These are phyloP conservation scores for Debaryomyces psychrophilus DNA, from an alignment of 1,139 yeast genomes.

Conservation along the genomic window DNA sequence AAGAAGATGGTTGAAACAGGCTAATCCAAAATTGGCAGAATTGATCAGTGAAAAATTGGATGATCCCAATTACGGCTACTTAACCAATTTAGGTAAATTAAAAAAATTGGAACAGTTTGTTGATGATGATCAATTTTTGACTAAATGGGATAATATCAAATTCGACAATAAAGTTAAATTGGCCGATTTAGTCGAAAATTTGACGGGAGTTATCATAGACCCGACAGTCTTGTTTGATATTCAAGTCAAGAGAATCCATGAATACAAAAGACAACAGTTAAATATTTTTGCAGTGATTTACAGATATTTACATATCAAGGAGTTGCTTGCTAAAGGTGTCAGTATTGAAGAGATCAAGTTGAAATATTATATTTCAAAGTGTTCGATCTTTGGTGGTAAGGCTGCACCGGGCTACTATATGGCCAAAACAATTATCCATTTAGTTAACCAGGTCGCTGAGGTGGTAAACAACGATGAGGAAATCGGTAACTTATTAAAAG, in stretches of 20 bases:
- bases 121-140: constrained; percentile 69
- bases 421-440: constrained; percentile 88
- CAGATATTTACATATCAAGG: constrained; percentile 77
- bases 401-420: constrained; percentile 97
- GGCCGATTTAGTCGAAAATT: constrained; percentile 67
- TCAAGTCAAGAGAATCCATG: constrained; percentile 94
- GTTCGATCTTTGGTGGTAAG: constrained; percentile 87
- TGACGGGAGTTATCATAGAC: constrained; percentile 71
- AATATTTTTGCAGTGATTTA: constrained; percentile 87
- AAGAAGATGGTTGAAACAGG: constrained; percentile 94
- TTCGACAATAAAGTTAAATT: constrained; percentile 67
- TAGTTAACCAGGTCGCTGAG: constrained; percentile 78
- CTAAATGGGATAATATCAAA: constrained; percentile 74
- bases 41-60: constrained; percentile 75
- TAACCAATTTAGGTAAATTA: constrained; percentile 69
- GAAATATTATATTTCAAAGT: constrained; percentile 70
- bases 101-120: constrained; percentile 69
- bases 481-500: constrained; percentile 76
- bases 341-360: constrained; percentile 59
- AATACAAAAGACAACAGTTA: constrained; percentile 92
- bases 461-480: constrained; percentile 80
- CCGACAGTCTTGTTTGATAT: constrained; percentile 81
- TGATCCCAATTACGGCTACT: constrained; percentile 61
- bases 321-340: constrained; percentile 53
- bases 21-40: constrained; percentile 77